phyloP scores from a whole-genome alignment of 208 protist genomes.

The Novymonas esmeraldas region DNA sequence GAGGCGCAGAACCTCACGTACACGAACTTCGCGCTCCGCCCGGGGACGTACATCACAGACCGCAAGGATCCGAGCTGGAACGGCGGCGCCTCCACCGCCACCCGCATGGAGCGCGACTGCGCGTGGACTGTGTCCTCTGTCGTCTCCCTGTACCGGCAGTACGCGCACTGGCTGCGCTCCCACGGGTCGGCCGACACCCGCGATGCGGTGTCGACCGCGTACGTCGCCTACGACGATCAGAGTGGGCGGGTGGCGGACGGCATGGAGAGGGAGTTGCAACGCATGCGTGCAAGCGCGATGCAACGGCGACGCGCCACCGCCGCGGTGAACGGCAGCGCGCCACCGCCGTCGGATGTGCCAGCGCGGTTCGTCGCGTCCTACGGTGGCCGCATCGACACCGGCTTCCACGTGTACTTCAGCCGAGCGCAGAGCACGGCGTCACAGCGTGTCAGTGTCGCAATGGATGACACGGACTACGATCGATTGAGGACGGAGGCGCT shows the following conservation, averaged over 20 bases:
- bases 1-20: slow-evolving; percentile 3
- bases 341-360: not conserved
- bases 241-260: slow-evolving; percentile 3
- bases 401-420: too few species aligned
- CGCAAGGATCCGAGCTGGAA: not conserved
- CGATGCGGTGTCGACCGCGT: not conserved
- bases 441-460: not conserved
- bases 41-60: slow-evolving; percentile 10
- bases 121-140: slow-evolving; percentile 9
- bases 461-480: not conserved
- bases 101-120: slow-evolving; percentile 13
- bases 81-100: not conserved
- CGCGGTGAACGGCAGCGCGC: not conserved
- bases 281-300: not conserved
- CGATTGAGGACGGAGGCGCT: not conserved
- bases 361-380: not conserved
- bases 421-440: not conserved
- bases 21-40: slow-evolving; percentile 1
- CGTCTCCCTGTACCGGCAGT: not conserved
- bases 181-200: not conserved
- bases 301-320: not conserved
- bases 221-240: slow-evolving; percentile 22
- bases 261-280: slow-evolving; percentile 3
- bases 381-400: not conserved
- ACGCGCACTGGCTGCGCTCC: not conserved